Percentiles rank a stretch among this genome's conserved stretches.
These are phyloP conservation scores for Euptelea pleiosperma DNA, from an alignment of 164 flowering plant genomes.

Conservation along the genomic window DNA sequence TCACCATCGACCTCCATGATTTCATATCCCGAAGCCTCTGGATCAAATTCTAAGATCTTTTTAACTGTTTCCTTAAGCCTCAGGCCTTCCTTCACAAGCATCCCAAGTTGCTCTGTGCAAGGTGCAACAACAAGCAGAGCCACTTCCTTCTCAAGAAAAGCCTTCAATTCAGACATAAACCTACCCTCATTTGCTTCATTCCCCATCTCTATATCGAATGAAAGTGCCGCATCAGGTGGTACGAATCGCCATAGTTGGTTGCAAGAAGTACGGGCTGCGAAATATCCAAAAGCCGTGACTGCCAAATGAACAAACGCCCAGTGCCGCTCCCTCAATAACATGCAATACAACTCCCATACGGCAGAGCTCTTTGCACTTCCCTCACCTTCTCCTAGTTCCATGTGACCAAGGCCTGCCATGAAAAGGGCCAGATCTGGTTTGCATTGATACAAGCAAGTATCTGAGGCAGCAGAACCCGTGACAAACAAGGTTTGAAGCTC, in stretches of 20 bases:
- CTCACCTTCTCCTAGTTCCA: conserved; percentile 56
- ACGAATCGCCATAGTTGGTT: conserved; percentile 87
- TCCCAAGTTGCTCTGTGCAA: conserved; percentile 40
- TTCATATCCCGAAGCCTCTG: conserved; percentile 24
- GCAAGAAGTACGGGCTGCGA: conserved; percentile 76
- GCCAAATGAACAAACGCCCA: conserved; percentile 85
- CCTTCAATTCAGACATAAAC: conserved; percentile 78
- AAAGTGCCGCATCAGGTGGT: conserved; percentile 81
- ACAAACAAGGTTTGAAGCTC: conserved; percentile 67
- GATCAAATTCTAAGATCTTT: conserved; percentile 17
- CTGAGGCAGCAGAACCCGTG: conserved; percentile 29
- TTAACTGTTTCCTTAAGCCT: conserved; percentile 43
- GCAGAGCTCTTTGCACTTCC: conserved; percentile 47
- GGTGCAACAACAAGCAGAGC: conserved; percentile 37
- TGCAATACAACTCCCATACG: conserved; percentile 68
- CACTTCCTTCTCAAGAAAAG: conserved; percentile 76
- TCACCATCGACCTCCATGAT: conserved; percentile 37
- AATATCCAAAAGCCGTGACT: conserved; percentile 71
- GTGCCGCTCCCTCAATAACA: conserved; percentile 72
- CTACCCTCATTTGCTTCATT: conserved; percentile 48
- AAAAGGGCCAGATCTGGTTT: conserved; percentile 67
- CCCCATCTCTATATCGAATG: conserved; percentile 61
- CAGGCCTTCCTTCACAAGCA: conserved; percentile 58
- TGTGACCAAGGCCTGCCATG: conserved; percentile 63
- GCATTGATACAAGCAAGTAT: conserved; percentile 40